phyloP scores from a whole-genome alignment of 2,329 filamentous ascomycete genomes.

The Septoria petroselini region DNA sequence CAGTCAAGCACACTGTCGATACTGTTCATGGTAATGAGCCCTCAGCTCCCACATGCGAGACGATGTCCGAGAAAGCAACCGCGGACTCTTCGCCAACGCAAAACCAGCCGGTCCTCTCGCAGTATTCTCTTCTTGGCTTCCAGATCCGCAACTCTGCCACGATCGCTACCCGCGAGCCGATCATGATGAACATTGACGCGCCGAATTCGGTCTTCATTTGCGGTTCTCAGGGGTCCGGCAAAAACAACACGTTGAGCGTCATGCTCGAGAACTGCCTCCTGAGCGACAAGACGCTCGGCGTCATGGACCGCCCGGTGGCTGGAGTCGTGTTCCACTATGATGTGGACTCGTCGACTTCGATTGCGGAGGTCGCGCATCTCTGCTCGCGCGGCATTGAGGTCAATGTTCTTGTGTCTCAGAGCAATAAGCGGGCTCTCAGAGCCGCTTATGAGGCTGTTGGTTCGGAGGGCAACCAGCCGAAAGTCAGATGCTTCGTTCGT shows the following conservation, averaged over 20 bases:
- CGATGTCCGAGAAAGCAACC: neutral
- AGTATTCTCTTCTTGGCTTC: slow-evolving; percentile 32
- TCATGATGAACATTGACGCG: slow-evolving; percentile 54
- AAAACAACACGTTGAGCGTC: slow-evolving; percentile 59
- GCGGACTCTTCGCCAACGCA: neutral
- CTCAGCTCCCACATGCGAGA: neutral
- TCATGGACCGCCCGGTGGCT: slow-evolving; percentile 52
- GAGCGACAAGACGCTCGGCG: slow-evolving; percentile 41
- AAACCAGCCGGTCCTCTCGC: slow-evolving; percentile 16
- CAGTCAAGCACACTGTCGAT: slow-evolving; percentile 24
- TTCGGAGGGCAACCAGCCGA: slow-evolving; percentile 42
- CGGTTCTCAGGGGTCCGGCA: slow-evolving; percentile 58
- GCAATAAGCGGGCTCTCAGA: slow-evolving; percentile 45
- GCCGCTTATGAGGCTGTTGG: slow-evolving; percentile 44
- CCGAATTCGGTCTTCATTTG: slow-evolving; percentile 62
- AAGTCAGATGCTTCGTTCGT: slow-evolving; percentile 45
- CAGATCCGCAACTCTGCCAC: slow-evolving; percentile 17
- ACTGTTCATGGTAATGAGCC: neutral
- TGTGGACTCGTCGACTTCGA: slow-evolving; percentile 48
- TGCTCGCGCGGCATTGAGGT: slow-evolving; percentile 50
- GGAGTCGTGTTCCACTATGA: slow-evolving; percentile 61
- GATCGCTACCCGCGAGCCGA: slow-evolving; percentile 25
- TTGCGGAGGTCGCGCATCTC: slow-evolving; percentile 59
- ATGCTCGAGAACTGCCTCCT: slow-evolving; percentile 60
- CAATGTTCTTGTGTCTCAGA: slow-evolving; percentile 52